Base-by-base conservation (phyloP, 2,329 filamentous ascomycete species). In the Botrytis fragariae region DNA sequence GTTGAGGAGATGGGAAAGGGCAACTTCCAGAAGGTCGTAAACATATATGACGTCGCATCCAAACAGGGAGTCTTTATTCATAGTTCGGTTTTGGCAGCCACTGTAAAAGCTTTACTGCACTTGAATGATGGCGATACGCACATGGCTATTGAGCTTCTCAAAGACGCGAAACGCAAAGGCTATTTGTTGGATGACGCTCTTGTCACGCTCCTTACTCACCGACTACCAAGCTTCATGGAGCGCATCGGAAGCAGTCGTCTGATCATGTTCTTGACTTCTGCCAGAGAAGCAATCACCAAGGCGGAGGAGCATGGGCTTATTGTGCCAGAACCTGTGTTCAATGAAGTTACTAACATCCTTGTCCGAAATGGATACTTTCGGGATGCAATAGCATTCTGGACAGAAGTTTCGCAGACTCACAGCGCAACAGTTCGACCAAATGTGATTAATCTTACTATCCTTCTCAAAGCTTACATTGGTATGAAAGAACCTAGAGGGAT, bases 301-400 rank as follows among this genome's bases (percentile, higher is more conserved):
- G 73, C 79, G 32, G 75, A 79, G 32, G 69, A 77, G 8, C 70
- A 70, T 45, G 76, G 76, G 0, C 69, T 79, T n/a, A 67, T 64
- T 5, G 62, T 81, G 14, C 74, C 79, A 44, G 69, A 73, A 29
- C 18, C 29, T 37, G 74, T 80, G 10, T 72, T 80, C 6, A 80
- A 78, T 22, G 77, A 80, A 37, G 75, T 77, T 3, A 75, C 77
- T 16, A 79, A 75, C 51, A 72, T 76, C 44, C 76, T 82, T 20
- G 75, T 78, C 18, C 74, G 67, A 39, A 72, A 70, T 25, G 74
- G 77, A 4, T 48, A 72, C 8, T 74, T 73, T 62, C 71, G 64
- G 9, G 59, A 74, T n/a, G 79, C 79, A n/a, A 68, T 80, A 39
- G 74, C 77, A 32, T 75, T 81, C 25, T 82, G 79, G 80, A 73